Percentiles rank a stretch among this genome's conserved stretches.
Conservation (phyloP, 179 eudicot genomes). For the Silene vulgaris region DNA sequence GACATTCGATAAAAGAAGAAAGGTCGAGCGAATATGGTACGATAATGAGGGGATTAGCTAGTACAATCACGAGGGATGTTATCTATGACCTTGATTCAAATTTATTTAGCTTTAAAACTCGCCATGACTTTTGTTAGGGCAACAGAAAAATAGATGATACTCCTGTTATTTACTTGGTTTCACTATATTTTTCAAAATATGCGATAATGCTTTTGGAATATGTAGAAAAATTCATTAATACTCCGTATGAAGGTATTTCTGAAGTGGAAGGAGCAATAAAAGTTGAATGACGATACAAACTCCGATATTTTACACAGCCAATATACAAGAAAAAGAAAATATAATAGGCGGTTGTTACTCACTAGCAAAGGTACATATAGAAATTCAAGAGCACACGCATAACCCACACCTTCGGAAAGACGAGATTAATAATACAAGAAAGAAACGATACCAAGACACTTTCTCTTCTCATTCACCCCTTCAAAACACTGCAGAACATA, state of each 20-base stretch:
- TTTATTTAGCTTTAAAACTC: background rate
- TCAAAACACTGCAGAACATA: conserved; percentile 44
- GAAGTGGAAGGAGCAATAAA: background rate
- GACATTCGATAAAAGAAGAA: too few species aligned
- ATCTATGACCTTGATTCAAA: background rate
- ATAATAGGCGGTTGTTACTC: conserved; percentile 6
- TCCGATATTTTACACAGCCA: conserved; percentile 13
- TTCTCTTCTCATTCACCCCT: conserved; percentile 34
- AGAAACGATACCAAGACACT: background rate
- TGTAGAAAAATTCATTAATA: background rate
- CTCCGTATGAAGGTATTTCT: background rate
- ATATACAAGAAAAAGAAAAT: conserved; percentile 24
- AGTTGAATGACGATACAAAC: background rate
- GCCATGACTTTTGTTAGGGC: background rate
- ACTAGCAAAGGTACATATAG: conserved; percentile 13
- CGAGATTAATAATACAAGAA: background rate
- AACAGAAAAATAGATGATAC: background rate
- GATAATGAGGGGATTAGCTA: too few species aligned
- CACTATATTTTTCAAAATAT: background rate
- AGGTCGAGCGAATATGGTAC: too few species aligned
- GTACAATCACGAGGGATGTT: background rate
- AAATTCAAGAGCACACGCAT: conserved; percentile 21
- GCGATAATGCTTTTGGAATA: background rate
- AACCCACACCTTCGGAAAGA: conserved; percentile 18
- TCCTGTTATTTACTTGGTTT: too few species aligned